A percentile compares a stretch with the other conserved stretches of the same genome.
These are phyloP conservation scores for Allodekkera sacchari DNA, from an alignment of 805 yeast genomes.

Conservation along the genomic window DNA sequence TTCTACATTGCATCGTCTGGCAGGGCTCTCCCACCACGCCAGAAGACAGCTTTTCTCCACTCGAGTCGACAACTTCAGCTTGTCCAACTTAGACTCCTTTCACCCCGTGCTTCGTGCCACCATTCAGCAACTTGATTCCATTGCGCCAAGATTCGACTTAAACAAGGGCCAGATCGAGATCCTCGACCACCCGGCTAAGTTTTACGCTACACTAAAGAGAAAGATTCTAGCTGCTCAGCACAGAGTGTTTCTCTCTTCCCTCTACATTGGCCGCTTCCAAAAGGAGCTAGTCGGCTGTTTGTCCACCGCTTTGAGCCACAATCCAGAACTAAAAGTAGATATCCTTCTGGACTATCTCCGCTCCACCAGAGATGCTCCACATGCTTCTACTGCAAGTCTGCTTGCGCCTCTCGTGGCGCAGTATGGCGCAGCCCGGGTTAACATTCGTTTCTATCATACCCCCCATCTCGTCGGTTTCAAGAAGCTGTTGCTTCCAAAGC, in stretches of 20 bases:
- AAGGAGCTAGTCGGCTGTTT: conserved; percentile 62
- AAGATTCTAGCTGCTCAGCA: conserved; percentile 56
- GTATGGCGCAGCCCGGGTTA: conserved; percentile 60
- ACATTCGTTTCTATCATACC: conserved; percentile 79
- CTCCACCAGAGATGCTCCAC: conserved; percentile 90
- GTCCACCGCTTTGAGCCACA: conserved; percentile 47
- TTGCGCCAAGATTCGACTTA: conserved; percentile 63
- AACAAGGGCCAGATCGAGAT: conserved; percentile 50
- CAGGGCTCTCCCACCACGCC: conserved; percentile 11
- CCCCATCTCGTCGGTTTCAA: conserved; percentile 71
- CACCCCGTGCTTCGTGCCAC: conserved; percentile 21
- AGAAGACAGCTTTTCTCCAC: conserved; percentile 15
- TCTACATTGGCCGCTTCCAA: conserved; percentile 81
- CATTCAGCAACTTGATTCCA: conserved; percentile 44
- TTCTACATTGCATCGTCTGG: conserved; percentile 7
- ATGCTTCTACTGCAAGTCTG: conserved; percentile 66
- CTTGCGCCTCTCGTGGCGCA: conserved; percentile 57
- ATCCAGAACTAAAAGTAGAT: conserved; percentile 56
- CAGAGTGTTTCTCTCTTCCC: conserved; percentile 72
- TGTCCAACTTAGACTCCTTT: conserved; percentile 18
- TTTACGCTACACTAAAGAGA: conserved; percentile 54
- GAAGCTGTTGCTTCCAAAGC: conserved; percentile 59
- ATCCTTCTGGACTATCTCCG: conserved; percentile 81
- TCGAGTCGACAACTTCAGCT: conserved; percentile 18
- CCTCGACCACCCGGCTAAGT: conserved; percentile 58